These are phyloP conservation scores for Entomortierella lignicola DNA, from an alignment of 192 early-diverging fungal genomes.

Conservation along the genomic window DNA sequence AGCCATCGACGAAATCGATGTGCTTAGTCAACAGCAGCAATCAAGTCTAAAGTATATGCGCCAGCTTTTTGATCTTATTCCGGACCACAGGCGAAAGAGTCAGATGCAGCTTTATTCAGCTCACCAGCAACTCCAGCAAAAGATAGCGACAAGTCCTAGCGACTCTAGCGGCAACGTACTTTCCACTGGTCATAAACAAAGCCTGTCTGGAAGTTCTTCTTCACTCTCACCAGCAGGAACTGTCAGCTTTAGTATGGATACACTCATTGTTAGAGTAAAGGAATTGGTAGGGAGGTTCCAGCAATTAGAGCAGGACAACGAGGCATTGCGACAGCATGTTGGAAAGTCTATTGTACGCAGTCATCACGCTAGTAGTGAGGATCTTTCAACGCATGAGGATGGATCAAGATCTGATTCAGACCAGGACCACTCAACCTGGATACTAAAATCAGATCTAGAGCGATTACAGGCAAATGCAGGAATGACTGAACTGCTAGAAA, in stretches of 20 bases:
- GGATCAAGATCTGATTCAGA: background rate
- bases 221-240: constrained; percentile 3
- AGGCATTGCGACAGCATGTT: constrained; percentile 12
- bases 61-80: constrained; percentile 41
- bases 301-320: constrained; percentile 31
- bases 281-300: constrained; percentile 19
- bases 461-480: constrained; percentile 40
- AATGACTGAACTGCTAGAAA: constrained; percentile 44
- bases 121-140: constrained; percentile 28
- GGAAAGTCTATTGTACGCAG: background rate
- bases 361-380: constrained; percentile 5
- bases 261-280: constrained; percentile 31
- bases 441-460: constrained; percentile 37
- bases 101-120: constrained; percentile 23
- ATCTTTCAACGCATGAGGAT: background rate
- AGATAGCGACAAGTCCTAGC: background rate
- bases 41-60: constrained; percentile 38
- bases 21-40: constrained; percentile 31
- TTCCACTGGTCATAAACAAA: background rate
- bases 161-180: background rate
- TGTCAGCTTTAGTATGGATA: constrained; percentile 45
- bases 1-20: constrained; percentile 47
- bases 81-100: constrained; percentile 30
- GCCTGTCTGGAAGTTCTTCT: constrained; percentile 4
- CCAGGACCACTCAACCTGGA: constrained; percentile 15